Evolutionary conservation across 345 rosid genomes (phyloP), one percentile per base, ranked within the genome.

Genomic region (Eucalyptus decipiens): DNA sequence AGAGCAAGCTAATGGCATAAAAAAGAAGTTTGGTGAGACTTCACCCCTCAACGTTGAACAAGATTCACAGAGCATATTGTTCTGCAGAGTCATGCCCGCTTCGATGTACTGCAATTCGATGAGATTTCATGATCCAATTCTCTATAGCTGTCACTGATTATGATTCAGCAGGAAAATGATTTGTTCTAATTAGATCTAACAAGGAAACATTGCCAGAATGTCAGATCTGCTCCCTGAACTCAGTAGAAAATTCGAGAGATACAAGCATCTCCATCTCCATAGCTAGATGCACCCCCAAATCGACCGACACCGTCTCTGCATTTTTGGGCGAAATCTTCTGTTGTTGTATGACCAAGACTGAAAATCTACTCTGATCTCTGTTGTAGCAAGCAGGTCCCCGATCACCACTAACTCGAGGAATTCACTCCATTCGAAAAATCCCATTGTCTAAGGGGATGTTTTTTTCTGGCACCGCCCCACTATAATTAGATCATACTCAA

Each of bases 341-440:
- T 12, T 91, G 92, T 43, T 91, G 91, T 30, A 91, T 88, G 56
- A 90, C 89, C 81, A 92, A 90, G 24, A 91, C 88, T 13, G 92
- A 88, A 49, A 85, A 54, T 10, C 80, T 90, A 87, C 65, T 16
- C 48, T 40, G 62, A 92, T n/a, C 24, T 92, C 89, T 19, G 88
- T 21, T 9, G 92, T 88, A 40, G 87, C 72, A 2, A 92, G 91
- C 34, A 91, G 51, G 85, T 89, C 87, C 34, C 93, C 93, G 23
- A 88, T 62, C 3, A 76, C 48, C 3, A 91, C 92, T 3, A 91
- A 87, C 60, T 92, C 92, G 2, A 86, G 91, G 52, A 88, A 88
- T 67, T 91, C 92, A 32, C 80, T 81, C 87, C 92, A 60, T 47
- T 32, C 87, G 14, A 32, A 52, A 69, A 43, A 88, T 52, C 28